Base-by-base conservation (phyloP, 139 green algal species). In the Tetradesmus lagerheimii region DNA sequence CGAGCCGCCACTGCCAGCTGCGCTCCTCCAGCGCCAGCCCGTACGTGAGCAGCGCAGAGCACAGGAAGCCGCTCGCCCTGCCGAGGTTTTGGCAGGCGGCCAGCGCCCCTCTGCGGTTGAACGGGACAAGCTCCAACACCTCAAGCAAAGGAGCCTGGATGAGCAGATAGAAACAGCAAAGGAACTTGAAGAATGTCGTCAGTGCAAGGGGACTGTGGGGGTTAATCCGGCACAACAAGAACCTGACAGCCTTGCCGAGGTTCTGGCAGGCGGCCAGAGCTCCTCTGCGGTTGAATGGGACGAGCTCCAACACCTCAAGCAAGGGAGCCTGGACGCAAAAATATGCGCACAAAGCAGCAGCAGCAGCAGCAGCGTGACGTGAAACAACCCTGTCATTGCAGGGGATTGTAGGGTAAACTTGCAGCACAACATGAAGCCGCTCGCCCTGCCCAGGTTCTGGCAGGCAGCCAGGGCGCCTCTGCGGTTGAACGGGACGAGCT, bases 1-100 rank as follows among this genome's bases (percentile, higher is more conserved):
- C 79, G 27, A 85, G 79, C 79, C 79, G 27, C 79, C 79, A 85
- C 9, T 35, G 29, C 79, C 79, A 85, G 29, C 41, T 66, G 41
- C 5, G 14, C 8, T 85, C 23, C 31, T 38, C 12, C 29, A 85
- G 27, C 3, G 41, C 79, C 41, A 85, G 79, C 15, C 79, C 79
- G 29, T 39, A 85, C 6, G 25, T 66, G 39, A 85, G 79, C 41
- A 85, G 41, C 38, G 79, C 11, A 27, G 79, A 25, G 18, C 41
- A 71, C 79, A 67, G 23, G 27, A 67, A 66, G 79, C 79, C 79
- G 1, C 34, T 27, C 43, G 79, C 79, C 20, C 79, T 38, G 39
- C 79, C 79, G 0, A 84, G 78, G 39, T 20, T 38, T 25, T 43
- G 39, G 78, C 78, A 66, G 39, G 39, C 39, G 4, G 78, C 78